Evolutionary conservation across 371 early-diverging fungal species (phyloP), one percentile per base, ranked within the genome.

Genomic region (Syncephalastrum sp.): DNA sequence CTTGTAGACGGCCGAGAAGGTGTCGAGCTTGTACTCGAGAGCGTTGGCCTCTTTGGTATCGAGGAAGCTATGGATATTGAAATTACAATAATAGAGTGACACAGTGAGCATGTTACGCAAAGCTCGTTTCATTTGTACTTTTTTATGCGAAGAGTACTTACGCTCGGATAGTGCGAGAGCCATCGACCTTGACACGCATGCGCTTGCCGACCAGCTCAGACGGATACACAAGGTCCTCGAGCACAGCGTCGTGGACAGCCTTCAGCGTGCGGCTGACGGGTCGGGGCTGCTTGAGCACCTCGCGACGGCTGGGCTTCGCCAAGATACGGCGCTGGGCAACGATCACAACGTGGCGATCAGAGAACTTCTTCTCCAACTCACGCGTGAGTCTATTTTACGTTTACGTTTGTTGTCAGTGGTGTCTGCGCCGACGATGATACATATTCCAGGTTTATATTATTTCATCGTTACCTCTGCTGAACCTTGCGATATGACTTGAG

Each of bases 291-390:
- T 87, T 90, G 68, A 83, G 85, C 70, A 92, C 89, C 65, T 88
- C 81, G 64, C 82, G 84, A 74, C 92, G 92, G 68, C 86, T 83
- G 59, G 95, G 96, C 86, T 91, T 92, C 70, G 87, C 81, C 75
- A 96, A 77, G 78, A 97, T 95, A 71, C 94, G 92, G 67, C 98
- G 93, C 51, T 64, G 64, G 63, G 95, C 97, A 77, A 96, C 81
- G 58, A 97, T 84, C 67, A 97, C 85, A 62, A 97, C 91, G 78
- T 97, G 96, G 66, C 95, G 91, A 81, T 97, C 97, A 67, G 94
- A 91, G 90, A 97, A 95, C 91, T 97, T 97, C 95, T 97, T 97
- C 85, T 97, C 98, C 67, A 97, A 86, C 84, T 97, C 98, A 74
- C 97, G 94, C 65, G 95, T 93, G 51, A 97, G 87, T 61, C 79